Evolutionary conservation across 257 asterid species (phyloP), one percentile per base, ranked within the genome.

Genomic region (Capsicum baccatum): DNA sequence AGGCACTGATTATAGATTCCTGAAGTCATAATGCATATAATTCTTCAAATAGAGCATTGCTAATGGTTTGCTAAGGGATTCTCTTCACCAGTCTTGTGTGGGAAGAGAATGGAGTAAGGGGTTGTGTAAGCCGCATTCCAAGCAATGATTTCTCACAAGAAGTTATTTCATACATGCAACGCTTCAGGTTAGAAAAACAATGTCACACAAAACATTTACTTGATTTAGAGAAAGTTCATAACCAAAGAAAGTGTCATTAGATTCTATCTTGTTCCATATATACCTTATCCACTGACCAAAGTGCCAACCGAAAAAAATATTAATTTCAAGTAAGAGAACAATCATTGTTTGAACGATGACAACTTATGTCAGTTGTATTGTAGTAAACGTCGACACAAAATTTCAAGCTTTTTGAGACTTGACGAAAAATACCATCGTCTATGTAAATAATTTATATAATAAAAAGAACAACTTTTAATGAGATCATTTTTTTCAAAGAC

Each of bases 21-120:
- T 76, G 74, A 67, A 67, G 19, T 35, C 11, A 67, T 13, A 35
- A 67, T 67, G 80, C 60, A 74, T 74, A 74, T 26, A 26, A 26
- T 26, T 26, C 33, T 26, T 26, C 33, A 26, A 26, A 1, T 26
- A 26, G 33, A 26, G 44, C 42, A 48, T 19, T 6, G 60, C 8
- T 48, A 50, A 48, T 6, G 14, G 56, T 26, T 26, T 26, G 33
- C 1, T 26, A 26, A 26, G 33, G 33, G 33, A 26, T 26, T 26
- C 33, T 26, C 33, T 26, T 26, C 33, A 26, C 33, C 33, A 26
- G 33, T 26, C 33, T 26, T 26, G 33, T 26, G 33, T 26, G 33
- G 33, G 33, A 26, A 26, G 33, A 1, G 33, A 26, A 26, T 26
- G 1, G 33, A 26, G 33, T 26, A 26, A 1, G 1, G 33, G 33